phyloP scores from a whole-genome alignment of 208 protist species.

The Trypanosoma brucei region DNA sequence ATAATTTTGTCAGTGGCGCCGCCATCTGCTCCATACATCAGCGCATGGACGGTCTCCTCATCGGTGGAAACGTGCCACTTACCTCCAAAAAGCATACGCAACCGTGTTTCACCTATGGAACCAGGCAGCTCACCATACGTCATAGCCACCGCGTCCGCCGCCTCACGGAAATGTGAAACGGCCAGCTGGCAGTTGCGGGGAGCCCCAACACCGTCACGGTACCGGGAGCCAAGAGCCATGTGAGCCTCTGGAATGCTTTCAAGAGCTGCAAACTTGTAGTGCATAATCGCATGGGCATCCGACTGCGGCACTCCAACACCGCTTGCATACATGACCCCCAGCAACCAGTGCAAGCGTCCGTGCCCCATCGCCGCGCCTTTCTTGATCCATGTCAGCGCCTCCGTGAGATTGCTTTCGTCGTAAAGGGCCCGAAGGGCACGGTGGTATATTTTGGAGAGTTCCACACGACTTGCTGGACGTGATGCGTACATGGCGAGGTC shows the following conservation, averaged over 20 bases:
- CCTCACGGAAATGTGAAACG: constrained; percentile 56
- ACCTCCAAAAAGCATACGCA: neutral
- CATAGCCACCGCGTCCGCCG: constrained; percentile 67
- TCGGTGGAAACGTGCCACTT: neutral
- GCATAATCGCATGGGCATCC: constrained; percentile 55
- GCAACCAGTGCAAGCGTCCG: constrained; percentile 66
- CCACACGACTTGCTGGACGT: constrained; percentile 21
- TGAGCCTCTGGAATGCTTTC: constrained; percentile 65
- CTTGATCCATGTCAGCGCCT: constrained; percentile 38
- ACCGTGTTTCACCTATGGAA: neutral
- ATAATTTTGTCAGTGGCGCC: constrained; percentile 44
- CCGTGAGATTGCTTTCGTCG: constrained; percentile 45
- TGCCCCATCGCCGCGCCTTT: constrained; percentile 56
- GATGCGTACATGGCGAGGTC: neutral
- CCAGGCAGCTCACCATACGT: constrained; percentile 41
- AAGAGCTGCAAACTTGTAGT: constrained; percentile 80
- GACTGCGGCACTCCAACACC: constrained; percentile 66
- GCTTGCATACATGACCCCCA: constrained; percentile 73
- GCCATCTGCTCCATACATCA: constrained; percentile 55
- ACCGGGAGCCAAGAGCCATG: constrained; percentile 75
- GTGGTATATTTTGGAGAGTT: constrained; percentile 59
- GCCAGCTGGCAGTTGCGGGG: constrained; percentile 48
- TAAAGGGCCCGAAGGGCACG: constrained; percentile 58
- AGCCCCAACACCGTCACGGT: constrained; percentile 57
- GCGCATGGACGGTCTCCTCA: constrained; percentile 24